Percentiles rank a stretch among this genome's conserved stretches.
These are phyloP conservation scores for Apophysomyces sp. DNA, from an alignment of 371 early-diverging fungal species.

Conservation along the genomic window DNA sequence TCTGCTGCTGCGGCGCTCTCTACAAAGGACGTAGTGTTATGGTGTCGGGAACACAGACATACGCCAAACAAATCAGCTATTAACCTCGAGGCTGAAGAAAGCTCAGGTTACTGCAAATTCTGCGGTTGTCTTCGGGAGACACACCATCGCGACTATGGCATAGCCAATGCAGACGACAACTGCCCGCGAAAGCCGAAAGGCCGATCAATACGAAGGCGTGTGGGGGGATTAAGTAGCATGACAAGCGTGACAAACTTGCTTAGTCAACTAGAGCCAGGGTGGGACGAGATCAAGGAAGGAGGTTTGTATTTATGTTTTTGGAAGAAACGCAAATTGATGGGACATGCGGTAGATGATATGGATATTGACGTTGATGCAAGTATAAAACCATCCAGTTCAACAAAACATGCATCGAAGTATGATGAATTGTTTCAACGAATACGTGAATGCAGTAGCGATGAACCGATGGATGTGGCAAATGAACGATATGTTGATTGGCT, in stretches of 20 bases:
- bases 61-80: constrained; percentile 29
- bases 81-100: constrained; percentile 1
- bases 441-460: background rate
- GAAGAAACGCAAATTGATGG: background rate
- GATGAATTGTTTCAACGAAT: constrained; percentile 7
- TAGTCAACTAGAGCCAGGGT: constrained; percentile 25
- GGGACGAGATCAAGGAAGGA: constrained; percentile 33
- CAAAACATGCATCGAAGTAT: background rate
- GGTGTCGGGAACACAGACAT: constrained; percentile 36
- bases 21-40: constrained; percentile 40
- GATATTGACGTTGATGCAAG: constrained; percentile 36
- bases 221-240: constrained; percentile 24
- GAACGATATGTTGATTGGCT: constrained; percentile 46
- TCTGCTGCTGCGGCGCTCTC: constrained; percentile 28
- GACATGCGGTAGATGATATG: constrained; percentile 27
- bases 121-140: constrained; percentile 33
- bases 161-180: constrained; percentile 23
- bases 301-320: constrained; percentile 14
- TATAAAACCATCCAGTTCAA: background rate
- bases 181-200: constrained; percentile 33
- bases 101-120: constrained; percentile 35
- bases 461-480: constrained; percentile 20
- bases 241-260: constrained; percentile 28
- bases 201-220: constrained; percentile 31
- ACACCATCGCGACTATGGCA: constrained; percentile 7